Base-by-base conservation (phyloP, 2,329 filamentous ascomycete species). In the Chaetothyriales sp. region DNA sequence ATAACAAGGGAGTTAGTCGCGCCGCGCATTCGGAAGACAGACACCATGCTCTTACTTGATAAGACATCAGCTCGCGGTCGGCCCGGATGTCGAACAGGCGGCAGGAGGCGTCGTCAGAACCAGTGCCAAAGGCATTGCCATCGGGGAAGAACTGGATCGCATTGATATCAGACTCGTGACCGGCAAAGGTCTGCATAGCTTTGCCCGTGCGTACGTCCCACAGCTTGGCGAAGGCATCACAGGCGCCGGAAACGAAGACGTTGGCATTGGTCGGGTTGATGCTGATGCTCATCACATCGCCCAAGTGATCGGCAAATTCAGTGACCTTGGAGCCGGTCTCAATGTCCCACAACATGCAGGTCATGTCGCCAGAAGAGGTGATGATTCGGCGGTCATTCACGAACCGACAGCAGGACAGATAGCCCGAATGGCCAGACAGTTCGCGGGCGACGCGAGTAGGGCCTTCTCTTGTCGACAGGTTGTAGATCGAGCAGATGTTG, bases 401-500 rank as follows among this genome's bases (percentile, higher is more conserved):
- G 70, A 98, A 98, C 58, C 92, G 84, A 68, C 92, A 96, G 83
- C 92, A 98, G 19, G 88, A 95, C 44, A 98, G 80, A 65, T 98
- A 98, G 48, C 92, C 92, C 44, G 90, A 94, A 68, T 98, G 92
- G 44, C 92, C 92, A 28, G 92, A 96, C 47, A 98, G 77, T 71
- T 98, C 92, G 59, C 90, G 83, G 57, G 90, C 90, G 56, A 96
- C 92, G 56, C 92, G 85, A 45, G 92, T 96, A 8, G 92, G 92
- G n/a, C 90, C 92, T 69, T 98, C 92, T 62, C 90, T 80, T 58
- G 92, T 88, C 58, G 94, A 95, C 56, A 98, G 80, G 70, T 96
- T 98, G 77, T 98, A 98, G 68, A 98, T 95, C 63, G 90, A 96
- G 77, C 92, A 96, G 66, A 98, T 96, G 72, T 98, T 98, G 73